Base-by-base conservation (phyloP, 805 yeast species). In the Metschnikowia reukaufii region DNA sequence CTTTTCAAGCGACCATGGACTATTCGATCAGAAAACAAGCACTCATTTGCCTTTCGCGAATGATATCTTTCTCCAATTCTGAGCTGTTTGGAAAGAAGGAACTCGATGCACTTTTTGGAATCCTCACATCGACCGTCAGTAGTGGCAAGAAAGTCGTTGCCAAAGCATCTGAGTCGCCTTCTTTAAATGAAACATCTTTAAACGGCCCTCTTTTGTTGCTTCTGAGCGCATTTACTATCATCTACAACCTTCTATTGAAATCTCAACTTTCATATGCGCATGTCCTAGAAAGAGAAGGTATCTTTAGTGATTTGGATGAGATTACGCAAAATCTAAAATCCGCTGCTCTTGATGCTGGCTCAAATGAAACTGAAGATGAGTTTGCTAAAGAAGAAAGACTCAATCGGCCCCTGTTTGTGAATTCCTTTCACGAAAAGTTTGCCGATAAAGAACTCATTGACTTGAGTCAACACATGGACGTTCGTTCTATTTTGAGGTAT, bases 1-100 rank as follows among this genome's bases (percentile, higher is more conserved):
- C 87, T 7, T 88, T 83, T 57, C 82, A 86, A 30, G 82, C 92
- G 2, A 77, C 92, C 0, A 84, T 86, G 59, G 88, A 86, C 48
- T 79, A 74, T 51, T 79, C 78, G 13, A 72, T 86, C 6, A 76
- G 94, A 54, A 73, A 82, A 44, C 71, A 77, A 42, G 79, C 78
- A 1, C 64, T 86, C 18, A 64, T 82, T 10, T 74, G 81, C 15
- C 56, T 87, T 15, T 61, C 78, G 12, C 74, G 88, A 50, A 72
- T 83, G 13, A 62, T 79, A 1, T 63, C 74, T 0, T 72, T 79
- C 34, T 53, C 76, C 13, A 56, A 59, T 0, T 63, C 63, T 3
- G 65, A 74, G 3, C 56, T 60, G 6, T 49, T 51, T 0, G 60
- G 62, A 6, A 61, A 79, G 7, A 57, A 62, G 20, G 62, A 61